A percentile compares a stretch with the other conserved stretches of the same genome.
These are phyloP conservation scores for Peziza echinospora DNA, from an alignment of 495 filamentous ascomycete genomes.

Conservation along the genomic window DNA sequence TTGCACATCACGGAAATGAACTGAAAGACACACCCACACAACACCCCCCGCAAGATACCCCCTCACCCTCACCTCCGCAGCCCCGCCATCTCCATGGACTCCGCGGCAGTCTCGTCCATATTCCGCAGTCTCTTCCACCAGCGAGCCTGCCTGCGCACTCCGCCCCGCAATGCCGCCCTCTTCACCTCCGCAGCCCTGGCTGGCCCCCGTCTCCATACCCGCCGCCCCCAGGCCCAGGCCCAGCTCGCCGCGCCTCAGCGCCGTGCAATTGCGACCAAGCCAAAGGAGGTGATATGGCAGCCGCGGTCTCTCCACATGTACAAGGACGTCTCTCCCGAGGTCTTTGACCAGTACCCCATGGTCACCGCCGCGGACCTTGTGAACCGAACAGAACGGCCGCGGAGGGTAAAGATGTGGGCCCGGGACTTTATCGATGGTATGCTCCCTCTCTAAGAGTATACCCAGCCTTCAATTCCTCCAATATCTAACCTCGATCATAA, in stretches of 20 bases:
- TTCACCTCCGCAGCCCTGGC: background rate
- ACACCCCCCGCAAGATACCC: background rate
- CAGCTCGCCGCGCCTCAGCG: background rate
- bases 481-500: background rate
- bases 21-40: background rate
- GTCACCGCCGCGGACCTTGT: constrained; percentile 65
- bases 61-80: constrained; percentile 1
- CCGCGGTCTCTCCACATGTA: constrained; percentile 51
- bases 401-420: constrained; percentile 83
- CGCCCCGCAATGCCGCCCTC: background rate
- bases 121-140: constrained; percentile 68
- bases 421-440: constrained; percentile 93
- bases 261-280: background rate
- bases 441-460: constrained; percentile 6
- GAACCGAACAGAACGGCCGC: constrained; percentile 49
- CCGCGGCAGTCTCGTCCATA: constrained; percentile 49
- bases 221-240: background rate
- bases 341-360: constrained; percentile 54
- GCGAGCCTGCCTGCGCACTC: constrained; percentile 38
- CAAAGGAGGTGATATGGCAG: constrained; percentile 46
- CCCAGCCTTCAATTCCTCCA: background rate
- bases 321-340: constrained; percentile 54
- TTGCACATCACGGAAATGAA: background rate
- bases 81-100: constrained; percentile 50
- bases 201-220: background rate